phyloP scores from a whole-genome alignment of 208 protist genomes.

The Porcisia hertigi region DNA sequence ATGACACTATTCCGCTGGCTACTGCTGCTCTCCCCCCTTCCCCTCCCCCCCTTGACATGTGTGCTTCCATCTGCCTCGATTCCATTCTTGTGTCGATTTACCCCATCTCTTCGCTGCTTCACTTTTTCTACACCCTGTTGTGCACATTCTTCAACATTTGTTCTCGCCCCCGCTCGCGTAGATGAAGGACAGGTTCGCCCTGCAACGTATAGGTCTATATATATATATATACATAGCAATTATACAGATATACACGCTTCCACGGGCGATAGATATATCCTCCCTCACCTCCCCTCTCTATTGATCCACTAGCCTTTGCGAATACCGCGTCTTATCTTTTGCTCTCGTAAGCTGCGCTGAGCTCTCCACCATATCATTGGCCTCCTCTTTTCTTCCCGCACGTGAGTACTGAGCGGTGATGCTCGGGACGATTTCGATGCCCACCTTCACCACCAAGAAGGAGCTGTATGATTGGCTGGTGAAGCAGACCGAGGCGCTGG shows the following conservation, averaged over 20 bases:
- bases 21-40: not conserved
- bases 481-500: conserved; percentile 44
- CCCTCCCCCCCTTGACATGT: not conserved
- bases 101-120: not conserved
- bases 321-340: too few relatives aligned
- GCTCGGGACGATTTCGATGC: conserved; percentile 22
- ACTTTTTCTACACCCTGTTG: not conserved
- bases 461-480: conserved; percentile 69
- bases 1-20: not conserved
- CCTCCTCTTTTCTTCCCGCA: not conserved
- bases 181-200: not conserved
- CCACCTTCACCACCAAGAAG: conserved; percentile 47
- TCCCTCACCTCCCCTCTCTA: too few relatives aligned
- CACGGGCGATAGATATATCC: too few relatives aligned
- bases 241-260: too few relatives aligned
- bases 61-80: not conserved
- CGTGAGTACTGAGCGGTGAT: conserved; percentile 6
- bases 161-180: not conserved
- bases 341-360: not conserved
- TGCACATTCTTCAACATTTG: not conserved
- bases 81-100: not conserved
- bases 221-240: not conserved
- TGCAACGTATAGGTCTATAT: too few relatives aligned
- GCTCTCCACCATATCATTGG: not conserved
- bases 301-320: too few relatives aligned